A percentile compares a stretch with the other conserved stretches of the same genome.
These are phyloP conservation scores for Nemania sp. DNA, from an alignment of 2,329 filamentous ascomycete species.

Conservation along the genomic window DNA sequence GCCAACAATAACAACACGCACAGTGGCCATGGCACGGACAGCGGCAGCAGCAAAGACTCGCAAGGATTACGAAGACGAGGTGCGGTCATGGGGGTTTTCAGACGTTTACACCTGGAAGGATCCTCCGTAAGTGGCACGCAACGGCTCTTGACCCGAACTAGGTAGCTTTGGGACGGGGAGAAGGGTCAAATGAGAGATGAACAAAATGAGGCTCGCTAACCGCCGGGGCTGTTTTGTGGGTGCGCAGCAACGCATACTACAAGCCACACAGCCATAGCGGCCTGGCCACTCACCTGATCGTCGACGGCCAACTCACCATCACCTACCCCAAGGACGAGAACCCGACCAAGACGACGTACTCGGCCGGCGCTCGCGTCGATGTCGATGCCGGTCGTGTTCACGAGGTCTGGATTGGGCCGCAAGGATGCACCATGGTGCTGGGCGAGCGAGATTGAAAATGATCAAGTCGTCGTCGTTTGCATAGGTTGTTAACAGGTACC, in stretches of 20 bases:
- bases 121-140: conserved; percentile 59
- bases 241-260: conserved; percentile 67
- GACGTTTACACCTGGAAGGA: conserved; percentile 76
- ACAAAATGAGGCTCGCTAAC: conserved; percentile 28
- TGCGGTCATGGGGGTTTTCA: conserved; percentile 70
- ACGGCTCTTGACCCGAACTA: not conserved
- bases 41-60: conserved; percentile 43
- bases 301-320: conserved; percentile 67
- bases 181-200: not conserved
- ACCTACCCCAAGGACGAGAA: conserved; percentile 64
- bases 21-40: not conserved
- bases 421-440: conserved; percentile 71
- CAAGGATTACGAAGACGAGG: conserved; percentile 60
- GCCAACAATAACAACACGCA: conserved; percentile 24
- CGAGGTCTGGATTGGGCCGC: conserved; percentile 69
- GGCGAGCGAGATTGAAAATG: conserved; percentile 47
- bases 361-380: conserved; percentile 65
- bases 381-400: conserved; percentile 67
- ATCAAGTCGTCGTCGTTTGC: too few relatives aligned
- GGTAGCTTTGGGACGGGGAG: not conserved
- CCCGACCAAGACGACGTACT: conserved; percentile 61
- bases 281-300: conserved; percentile 71
- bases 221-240: not conserved
- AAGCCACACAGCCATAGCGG: conserved; percentile 67
- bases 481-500: too few relatives aligned